Evolutionary conservation across 306 rosid species (phyloP).

Genomic region (Biancaea sappan): DNA sequence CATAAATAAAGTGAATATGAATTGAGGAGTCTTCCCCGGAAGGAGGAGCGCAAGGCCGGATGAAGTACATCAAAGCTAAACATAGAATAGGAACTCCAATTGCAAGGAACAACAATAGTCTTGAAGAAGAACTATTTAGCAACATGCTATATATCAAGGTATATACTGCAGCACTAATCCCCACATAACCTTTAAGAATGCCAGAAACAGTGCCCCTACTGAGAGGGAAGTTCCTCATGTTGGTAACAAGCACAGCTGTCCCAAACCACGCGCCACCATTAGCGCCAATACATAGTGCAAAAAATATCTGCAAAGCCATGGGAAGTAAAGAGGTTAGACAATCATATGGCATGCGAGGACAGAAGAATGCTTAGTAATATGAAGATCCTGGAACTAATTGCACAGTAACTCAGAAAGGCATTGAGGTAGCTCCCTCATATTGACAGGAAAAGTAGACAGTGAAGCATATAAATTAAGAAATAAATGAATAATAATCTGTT

Average conservation of each 20-base stretch:
- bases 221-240: conserved; percentile 97
- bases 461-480: background rate
- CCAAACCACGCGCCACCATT: conserved; percentile 80
- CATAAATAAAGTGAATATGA: conserved; percentile 65
- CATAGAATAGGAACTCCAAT: conserved; percentile 61
- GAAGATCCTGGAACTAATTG: no score
- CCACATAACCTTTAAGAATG: conserved; percentile 83
- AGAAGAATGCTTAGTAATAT: no score
- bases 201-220: conserved; percentile 83
- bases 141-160: conserved; percentile 63
- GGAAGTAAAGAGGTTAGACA: conserved; percentile 21
- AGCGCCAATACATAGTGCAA: conserved; percentile 67
- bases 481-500: background rate
- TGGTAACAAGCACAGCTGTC: conserved; percentile 78
- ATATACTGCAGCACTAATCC: conserved; percentile 80
- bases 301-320: conserved; percentile 58
- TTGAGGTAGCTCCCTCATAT: background rate
- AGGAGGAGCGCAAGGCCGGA: conserved; percentile 79
- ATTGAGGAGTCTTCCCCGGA: conserved; percentile 84
- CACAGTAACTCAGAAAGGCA: background rate
- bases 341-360: conserved; percentile 6
- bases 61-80: conserved; percentile 68
- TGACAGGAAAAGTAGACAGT: background rate
- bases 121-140: conserved; percentile 55
- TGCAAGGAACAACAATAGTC: conserved; percentile 65